phyloP scores from a whole-genome alignment of 768 basidiomycete genomes.

The Tricholoma flavovirens region DNA sequence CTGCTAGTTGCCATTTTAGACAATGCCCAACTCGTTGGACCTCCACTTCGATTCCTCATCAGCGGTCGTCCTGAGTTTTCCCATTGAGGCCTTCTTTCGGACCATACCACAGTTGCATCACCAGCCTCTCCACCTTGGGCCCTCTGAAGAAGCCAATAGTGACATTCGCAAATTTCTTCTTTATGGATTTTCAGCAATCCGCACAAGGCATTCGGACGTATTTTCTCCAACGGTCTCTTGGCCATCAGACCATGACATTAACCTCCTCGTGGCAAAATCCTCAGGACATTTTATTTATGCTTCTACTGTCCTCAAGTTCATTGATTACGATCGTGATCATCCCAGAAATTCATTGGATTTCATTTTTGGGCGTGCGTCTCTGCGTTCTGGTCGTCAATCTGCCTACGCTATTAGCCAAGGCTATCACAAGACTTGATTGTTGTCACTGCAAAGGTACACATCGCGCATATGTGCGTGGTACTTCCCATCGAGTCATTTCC shows the following conservation, averaged over 20 bases:
- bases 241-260: background rate
- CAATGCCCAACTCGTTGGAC: background rate
- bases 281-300: constrained; percentile 11
- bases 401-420: too few species aligned
- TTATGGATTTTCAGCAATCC: constrained; percentile 1
- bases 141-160: background rate
- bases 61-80: constrained; percentile 3
- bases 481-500: too few species aligned
- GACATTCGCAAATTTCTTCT: constrained; percentile 4
- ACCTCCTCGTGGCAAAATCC: background rate
- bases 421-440: too few species aligned
- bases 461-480: too few species aligned
- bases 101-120: background rate
- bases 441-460: too few species aligned
- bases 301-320: background rate
- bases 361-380: background rate
- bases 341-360: background rate
- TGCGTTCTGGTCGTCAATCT: background rate
- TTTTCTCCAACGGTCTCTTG: background rate
- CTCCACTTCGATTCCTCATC: constrained; percentile 6
- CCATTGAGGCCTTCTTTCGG: constrained; percentile 1
- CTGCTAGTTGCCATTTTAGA: background rate
- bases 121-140: background rate
- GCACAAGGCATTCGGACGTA: background rate
- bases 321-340: constrained; percentile 1